phyloP scores from a whole-genome alignment of 1,284 basidiomycete species.

The Apiotrichum montevideense region DNA sequence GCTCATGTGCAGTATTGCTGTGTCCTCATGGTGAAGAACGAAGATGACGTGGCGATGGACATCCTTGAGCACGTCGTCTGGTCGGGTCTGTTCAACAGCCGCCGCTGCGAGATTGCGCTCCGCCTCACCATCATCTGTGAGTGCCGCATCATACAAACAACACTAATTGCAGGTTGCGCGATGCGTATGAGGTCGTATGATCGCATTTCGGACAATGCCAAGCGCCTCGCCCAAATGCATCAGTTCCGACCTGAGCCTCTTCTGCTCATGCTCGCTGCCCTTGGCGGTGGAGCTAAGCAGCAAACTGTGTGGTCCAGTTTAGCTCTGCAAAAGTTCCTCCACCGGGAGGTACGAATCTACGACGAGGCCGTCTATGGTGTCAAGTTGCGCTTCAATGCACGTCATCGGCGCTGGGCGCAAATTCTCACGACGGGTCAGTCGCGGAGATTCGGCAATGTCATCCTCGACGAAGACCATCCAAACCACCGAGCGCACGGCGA shows the following conservation, averaged over 20 bases:
- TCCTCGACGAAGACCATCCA: constrained; percentile 9
- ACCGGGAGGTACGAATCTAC: constrained; percentile 64
- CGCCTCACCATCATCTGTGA: constrained; percentile 65
- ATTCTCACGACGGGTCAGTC: constrained; percentile 20
- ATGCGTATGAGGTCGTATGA: constrained; percentile 56
- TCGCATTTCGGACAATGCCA: constrained; percentile 56
- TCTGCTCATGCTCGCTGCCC: constrained; percentile 63
- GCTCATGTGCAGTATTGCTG: constrained; percentile 65
- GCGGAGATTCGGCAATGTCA: constrained; percentile 20
- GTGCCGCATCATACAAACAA: constrained; percentile 24
- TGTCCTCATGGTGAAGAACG: constrained; percentile 59
- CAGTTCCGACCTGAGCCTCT: constrained; percentile 60
- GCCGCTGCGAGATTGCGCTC: constrained; percentile 61
- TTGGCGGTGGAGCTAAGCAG: constrained; percentile 59
- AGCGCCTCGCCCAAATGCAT: constrained; percentile 60
- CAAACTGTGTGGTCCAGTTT: constrained; percentile 66
- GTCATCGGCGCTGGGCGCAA: constrained; percentile 40
- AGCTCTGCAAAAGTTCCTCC: constrained; percentile 71
- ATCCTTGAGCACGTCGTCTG: constrained; percentile 69
- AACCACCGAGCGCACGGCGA: background rate
- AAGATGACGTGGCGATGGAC: constrained; percentile 65
- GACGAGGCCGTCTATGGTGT: constrained; percentile 60
- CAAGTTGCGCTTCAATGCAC: constrained; percentile 40
- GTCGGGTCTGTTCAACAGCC: constrained; percentile 68
- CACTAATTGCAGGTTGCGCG: constrained; percentile 57